Evolutionary conservation across 768 basidiomycete genomes (phyloP).

Genomic region (Lactifluus volemus): DNA sequence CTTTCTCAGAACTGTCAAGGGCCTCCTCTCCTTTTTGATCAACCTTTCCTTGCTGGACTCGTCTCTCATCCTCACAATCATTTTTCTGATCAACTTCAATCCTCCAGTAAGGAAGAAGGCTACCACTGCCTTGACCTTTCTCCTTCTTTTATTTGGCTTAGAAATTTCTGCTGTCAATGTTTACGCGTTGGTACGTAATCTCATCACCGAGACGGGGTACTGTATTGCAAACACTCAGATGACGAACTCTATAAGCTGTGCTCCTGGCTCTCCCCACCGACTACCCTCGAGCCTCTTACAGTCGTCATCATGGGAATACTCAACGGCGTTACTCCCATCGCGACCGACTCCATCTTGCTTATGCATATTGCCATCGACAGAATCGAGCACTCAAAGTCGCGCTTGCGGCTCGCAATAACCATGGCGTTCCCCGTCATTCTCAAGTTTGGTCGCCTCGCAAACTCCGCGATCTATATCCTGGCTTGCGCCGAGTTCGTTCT

Average conservation of each 20-base stretch:
- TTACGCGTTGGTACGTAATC: conserved; percentile 10
- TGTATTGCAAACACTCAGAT: not conserved
- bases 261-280: conserved; percentile 10
- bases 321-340: conserved; percentile 4
- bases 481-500: conserved; percentile 15
- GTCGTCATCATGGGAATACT: conserved; percentile 10
- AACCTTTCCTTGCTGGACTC: conserved; percentile 14
- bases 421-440: conserved; percentile 12
- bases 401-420: not conserved
- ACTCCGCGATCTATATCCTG: conserved; percentile 7
- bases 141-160: conserved; percentile 5
- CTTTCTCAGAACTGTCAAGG: conserved; percentile 16
- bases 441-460: conserved; percentile 10
- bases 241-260: conserved; percentile 2
- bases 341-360: conserved; percentile 10
- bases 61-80: conserved; percentile 8
- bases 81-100: conserved; percentile 5
- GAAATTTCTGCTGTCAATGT: conserved; percentile 12
- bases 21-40: conserved; percentile 11
- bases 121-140: not conserved
- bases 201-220: not conserved
- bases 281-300: conserved; percentile 11
- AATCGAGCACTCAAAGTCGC: conserved; percentile 6
- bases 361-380: conserved; percentile 7
- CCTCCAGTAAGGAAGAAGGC: conserved; percentile 2